Evolutionary conservation across 2,329 filamentous ascomycete genomes (phyloP), one percentile per base, ranked within the genome.

Genomic region (Sporothrix euskadiensis): DNA sequence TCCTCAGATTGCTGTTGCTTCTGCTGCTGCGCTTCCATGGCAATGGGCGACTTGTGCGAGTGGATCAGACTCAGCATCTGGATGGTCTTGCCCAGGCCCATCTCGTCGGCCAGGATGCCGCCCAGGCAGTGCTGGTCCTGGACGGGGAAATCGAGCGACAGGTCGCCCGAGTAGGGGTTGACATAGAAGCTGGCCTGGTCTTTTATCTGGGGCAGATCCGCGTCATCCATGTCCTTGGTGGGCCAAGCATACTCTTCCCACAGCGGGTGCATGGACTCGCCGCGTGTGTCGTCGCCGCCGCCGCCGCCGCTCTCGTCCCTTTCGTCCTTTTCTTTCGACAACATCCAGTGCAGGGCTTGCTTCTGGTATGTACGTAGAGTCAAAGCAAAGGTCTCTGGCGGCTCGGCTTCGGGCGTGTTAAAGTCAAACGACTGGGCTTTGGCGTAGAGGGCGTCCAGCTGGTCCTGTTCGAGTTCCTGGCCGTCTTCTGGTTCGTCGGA

Each of bases 391-490:
- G 90, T 93, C 9, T 91, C 86, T 6, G 92, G 89, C 10, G 96
- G 95, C 77, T 97, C 91, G 10, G 93, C 91, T 80, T 94, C 91
- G 1, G 94, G 94, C 0, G 94, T 98, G 79, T 90, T 89, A 79
- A 99, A 98, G 80, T 99, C 96, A 78, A 98, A 98, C 0, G 94
- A 94, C 79, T 99, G 96, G 0, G 96, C 96, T 80, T 99, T 99
- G 79, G 92, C 93, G 82, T 99, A 99, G 1, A 99, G 83, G 0
- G 92, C 90, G 80, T 99, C 96, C 3, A 99, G 90, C 80, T 99
- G 96, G 78, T 97, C 94, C 81, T 98, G 94, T 79, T 98, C 94
- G 0, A 99, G 87, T 81, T 98, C 94, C 78, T 94, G 88, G 2
- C 94, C 94, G 49, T 98, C 94, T 77, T 98, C 94, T 0, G 85